phyloP scores from a whole-genome alignment of 768 basidiomycete genomes.

The Hygrophorus pudorinus region DNA sequence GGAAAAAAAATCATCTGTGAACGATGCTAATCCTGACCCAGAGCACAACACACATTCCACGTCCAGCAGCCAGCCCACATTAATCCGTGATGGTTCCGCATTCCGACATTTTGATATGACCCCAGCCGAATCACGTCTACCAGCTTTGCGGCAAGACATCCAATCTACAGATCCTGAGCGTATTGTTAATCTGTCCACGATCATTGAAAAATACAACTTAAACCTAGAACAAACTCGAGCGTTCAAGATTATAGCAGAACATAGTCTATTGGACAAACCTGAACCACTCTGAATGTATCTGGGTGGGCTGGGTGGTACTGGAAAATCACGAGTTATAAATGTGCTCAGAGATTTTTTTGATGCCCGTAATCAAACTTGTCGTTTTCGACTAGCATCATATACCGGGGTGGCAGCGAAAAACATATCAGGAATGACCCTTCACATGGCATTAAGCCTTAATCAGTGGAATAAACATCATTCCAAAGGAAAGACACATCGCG shows the following conservation, averaged over 20 bases:
- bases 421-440: too few relatives aligned
- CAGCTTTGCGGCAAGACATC: constrained; percentile 2
- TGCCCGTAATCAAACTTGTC: constrained; percentile 8
- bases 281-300: too few relatives aligned
- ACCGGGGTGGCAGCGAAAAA: too few relatives aligned
- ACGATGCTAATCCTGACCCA: neutral
- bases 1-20: neutral
- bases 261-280: constrained; percentile 9
- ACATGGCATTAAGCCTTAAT: constrained; percentile 19
- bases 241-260: constrained; percentile 21
- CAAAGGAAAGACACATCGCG: constrained; percentile 6
- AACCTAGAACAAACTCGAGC: constrained; percentile 25
- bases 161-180: neutral
- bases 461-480: constrained; percentile 7
- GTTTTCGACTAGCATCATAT: constrained; percentile 22
- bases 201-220: constrained; percentile 18
- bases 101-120: neutral
- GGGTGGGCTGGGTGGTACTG: too few relatives aligned
- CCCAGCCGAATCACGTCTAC: neutral
- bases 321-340: constrained; percentile 29
- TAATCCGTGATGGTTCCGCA: constrained; percentile 4
- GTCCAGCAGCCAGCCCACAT: neutral
- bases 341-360: constrained; percentile 24
- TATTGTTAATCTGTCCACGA: constrained; percentile 10
- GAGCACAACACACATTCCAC: neutral